Evolutionary conservation across 176 grass and related monocot genomes (phyloP).

Genomic region (Ensete ventricosum): DNA sequence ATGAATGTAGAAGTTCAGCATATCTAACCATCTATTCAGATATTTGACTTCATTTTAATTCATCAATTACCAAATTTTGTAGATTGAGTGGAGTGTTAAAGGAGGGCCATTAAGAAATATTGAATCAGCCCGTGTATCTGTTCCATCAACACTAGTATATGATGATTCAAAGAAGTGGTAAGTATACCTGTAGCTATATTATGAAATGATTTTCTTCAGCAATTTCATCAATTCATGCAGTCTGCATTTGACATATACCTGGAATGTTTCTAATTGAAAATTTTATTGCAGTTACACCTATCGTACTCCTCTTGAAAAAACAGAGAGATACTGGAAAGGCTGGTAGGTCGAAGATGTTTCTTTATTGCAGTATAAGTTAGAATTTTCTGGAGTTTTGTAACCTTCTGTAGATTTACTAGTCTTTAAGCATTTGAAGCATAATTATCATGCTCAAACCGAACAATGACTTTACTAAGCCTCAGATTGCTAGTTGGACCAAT

Average conservation of each 20-base stretch:
- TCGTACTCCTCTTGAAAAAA: constrained; percentile 68
- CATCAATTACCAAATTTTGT: constrained; percentile 3
- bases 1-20: not conserved
- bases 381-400: not conserved
- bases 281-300: constrained; percentile 68
- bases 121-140: constrained; percentile 76
- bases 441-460: no score
- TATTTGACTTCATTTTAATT: constrained; percentile 1
- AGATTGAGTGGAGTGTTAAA: constrained; percentile 93
- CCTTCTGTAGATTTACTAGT: not conserved
- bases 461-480: no score
- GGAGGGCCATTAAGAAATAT: constrained; percentile 64
- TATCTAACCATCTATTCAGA: not conserved
- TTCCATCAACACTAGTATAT: constrained; percentile 77
- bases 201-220: not conserved
- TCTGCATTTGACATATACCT: constrained; percentile 8
- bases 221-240: not conserved
- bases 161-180: constrained; percentile 85
- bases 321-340: constrained; percentile 95
- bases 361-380: not conserved
- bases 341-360: constrained; percentile 33
- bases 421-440: no score
- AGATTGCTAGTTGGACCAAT: no score
- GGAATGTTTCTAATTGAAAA: not conserved
- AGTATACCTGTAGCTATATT: constrained; percentile 2